Conservation (phyloP, 768 basidiomycete genomes). For the Lactifluus piperatus region DNA sequence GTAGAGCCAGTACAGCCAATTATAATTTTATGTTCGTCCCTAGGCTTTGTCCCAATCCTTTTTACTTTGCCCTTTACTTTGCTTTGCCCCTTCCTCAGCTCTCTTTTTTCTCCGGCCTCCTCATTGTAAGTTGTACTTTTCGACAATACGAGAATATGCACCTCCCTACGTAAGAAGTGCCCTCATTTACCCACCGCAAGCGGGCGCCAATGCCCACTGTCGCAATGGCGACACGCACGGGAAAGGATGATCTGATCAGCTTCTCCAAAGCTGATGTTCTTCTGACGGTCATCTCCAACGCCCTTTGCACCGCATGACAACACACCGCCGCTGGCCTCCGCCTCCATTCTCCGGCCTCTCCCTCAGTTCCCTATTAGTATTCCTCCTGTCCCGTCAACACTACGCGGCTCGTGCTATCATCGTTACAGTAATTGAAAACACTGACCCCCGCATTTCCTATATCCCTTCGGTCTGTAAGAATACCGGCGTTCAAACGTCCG, state of each 20-base stretch:
- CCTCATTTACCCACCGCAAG: neutral
- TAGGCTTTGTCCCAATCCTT: neutral
- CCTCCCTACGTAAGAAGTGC: neutral
- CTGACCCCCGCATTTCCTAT: slow-evolving; percentile 17
- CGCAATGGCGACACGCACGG: slow-evolving; percentile 15
- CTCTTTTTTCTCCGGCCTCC: neutral
- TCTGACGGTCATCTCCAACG: neutral
- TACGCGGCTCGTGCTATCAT: slow-evolving; percentile 1
- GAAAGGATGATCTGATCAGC: slow-evolving; percentile 1
- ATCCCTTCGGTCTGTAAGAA: slow-evolving; percentile 18
- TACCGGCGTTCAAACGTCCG: neutral
- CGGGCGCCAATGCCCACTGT: slow-evolving; percentile 10
- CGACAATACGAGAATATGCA: neutral
- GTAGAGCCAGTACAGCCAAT: neutral
- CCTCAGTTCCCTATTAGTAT: neutral
- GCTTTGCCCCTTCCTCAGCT: neutral
- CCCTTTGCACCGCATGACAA: slow-evolving; percentile 13
- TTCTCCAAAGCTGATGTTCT: slow-evolving; percentile 9
- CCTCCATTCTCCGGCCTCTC: neutral
- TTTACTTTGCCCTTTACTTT: neutral
- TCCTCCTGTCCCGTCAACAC: neutral
- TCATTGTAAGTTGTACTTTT: neutral
- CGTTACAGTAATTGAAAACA: slow-evolving; percentile 12
- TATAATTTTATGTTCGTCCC: neutral
- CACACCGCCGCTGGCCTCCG: neutral